Evolutionary conservation across 345 rosid genomes (phyloP).

Genomic region (Salix viminalis): DNA sequence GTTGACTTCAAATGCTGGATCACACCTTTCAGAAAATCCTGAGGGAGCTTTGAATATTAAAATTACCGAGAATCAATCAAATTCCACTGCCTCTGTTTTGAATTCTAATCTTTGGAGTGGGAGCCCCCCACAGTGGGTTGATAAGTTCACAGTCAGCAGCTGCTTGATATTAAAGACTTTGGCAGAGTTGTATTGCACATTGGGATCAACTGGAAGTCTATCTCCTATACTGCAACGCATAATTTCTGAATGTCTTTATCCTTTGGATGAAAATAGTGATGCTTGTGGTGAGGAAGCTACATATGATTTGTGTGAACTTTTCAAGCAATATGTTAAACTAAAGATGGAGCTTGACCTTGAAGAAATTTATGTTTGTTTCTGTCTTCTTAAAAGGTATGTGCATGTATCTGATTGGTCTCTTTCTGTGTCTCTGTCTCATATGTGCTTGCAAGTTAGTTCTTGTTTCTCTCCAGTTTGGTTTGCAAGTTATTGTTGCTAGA

Average conservation of each 20-base stretch:
- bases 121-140: slow-evolving; percentile 76
- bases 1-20: slow-evolving; percentile 26
- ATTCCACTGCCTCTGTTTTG: slow-evolving; percentile 12
- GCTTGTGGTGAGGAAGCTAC: slow-evolving; percentile 46
- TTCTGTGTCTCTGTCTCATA: neutral
- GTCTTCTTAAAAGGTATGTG: slow-evolving; percentile 62
- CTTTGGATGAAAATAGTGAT: slow-evolving; percentile 31
- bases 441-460: neutral
- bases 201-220: slow-evolving; percentile 42
- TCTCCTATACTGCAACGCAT: slow-evolving; percentile 52
- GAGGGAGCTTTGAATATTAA: slow-evolving; percentile 24
- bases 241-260: slow-evolving; percentile 30
- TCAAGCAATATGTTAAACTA: slow-evolving; percentile 58
- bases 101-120: slow-evolving; percentile 57
- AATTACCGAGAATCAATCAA: slow-evolving; percentile 32
- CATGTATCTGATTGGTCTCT: neutral
- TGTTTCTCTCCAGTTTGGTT: too few species aligned
- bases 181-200: slow-evolving; percentile 53
- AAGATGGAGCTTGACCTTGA: slow-evolving; percentile 73
- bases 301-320: slow-evolving; percentile 48
- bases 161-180: slow-evolving; percentile 38
- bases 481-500: neutral
- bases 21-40: slow-evolving; percentile 27
- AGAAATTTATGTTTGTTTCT: slow-evolving; percentile 72
- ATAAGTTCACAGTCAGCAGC: slow-evolving; percentile 56